Evolutionary conservation across 176 grass and related monocot species (phyloP).

Genomic region (Phoenix dactylifera): DNA sequence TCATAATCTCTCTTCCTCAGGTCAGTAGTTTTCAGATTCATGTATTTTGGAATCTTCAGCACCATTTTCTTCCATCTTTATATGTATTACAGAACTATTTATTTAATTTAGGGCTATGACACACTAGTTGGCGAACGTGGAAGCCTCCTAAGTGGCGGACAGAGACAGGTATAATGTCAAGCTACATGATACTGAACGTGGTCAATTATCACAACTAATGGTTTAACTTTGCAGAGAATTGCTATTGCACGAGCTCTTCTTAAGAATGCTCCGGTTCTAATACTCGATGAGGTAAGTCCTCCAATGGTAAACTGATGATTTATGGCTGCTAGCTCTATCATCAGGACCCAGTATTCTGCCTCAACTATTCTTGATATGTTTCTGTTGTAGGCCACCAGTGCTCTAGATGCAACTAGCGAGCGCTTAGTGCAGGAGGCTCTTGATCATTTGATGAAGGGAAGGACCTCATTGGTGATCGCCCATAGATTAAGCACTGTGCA

Average conservation of each 20-base stretch:
- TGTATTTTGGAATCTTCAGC: not conserved
- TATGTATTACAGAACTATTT: not conserved
- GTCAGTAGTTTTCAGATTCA: constrained; percentile 16
- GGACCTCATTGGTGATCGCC: constrained; percentile 90
- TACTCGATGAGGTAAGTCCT: constrained; percentile 87
- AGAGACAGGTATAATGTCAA: constrained; percentile 63
- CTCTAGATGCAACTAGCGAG: constrained; percentile 78
- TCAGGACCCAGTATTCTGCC: too few relatives aligned
- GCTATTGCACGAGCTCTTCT: constrained; percentile 86
- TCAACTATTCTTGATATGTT: not conserved
- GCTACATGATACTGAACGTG: not conserved
- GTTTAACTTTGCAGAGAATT: constrained; percentile 58
- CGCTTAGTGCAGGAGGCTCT: constrained; percentile 85
- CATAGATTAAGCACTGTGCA: constrained; percentile 88
- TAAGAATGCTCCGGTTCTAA: constrained; percentile 87
- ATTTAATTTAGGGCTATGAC: constrained; percentile 37
- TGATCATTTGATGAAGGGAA: constrained; percentile 71
- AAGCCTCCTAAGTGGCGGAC: constrained; percentile 23
- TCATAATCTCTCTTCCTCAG: constrained; percentile 95
- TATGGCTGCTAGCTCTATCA: too few relatives aligned
- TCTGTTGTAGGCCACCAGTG: constrained; percentile 71
- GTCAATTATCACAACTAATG: not conserved
- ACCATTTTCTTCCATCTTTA: not conserved
- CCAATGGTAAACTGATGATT: not conserved
- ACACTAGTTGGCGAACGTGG: too few relatives aligned